Conservation (phyloP, 345 rosid genomes). For the Hibiscus mutabilis region DNA sequence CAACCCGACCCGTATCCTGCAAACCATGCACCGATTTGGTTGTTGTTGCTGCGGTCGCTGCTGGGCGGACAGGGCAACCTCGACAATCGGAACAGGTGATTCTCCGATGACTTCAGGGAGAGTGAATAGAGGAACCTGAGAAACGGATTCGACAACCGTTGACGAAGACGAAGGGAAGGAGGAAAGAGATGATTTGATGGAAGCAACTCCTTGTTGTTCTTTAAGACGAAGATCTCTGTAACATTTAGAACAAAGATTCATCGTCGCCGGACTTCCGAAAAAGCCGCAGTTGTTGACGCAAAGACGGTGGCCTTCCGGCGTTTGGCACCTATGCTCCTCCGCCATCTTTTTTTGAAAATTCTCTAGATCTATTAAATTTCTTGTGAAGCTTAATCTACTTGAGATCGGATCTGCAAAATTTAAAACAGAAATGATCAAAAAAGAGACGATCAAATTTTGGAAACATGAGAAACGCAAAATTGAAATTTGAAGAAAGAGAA, state of each 20-base stretch:
- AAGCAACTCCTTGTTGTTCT: conserved; percentile 36
- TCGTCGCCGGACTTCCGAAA: conserved; percentile 43
- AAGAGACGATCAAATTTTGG: neutral
- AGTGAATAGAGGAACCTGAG: conserved; percentile 22
- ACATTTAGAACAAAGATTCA: conserved; percentile 58
- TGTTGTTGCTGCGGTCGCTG: conserved; percentile 15
- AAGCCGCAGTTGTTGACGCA: conserved; percentile 53
- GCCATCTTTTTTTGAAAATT: conserved; percentile 23
- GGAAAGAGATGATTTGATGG: conserved; percentile 36
- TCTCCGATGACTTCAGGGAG: conserved; percentile 19
- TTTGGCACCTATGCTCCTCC: conserved; percentile 48
- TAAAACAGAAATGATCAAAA: conserved; percentile 10
- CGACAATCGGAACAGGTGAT: neutral
- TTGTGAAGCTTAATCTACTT: neutral
- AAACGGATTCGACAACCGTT: conserved; percentile 16
- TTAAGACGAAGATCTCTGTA: conserved; percentile 36
- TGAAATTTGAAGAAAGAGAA: neutral
- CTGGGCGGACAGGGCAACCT: neutral
- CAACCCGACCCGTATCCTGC: conserved; percentile 47
- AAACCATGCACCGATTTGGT: conserved; percentile 38
- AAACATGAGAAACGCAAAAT: neutral
- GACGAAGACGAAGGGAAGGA: conserved; percentile 22
- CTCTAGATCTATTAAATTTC: neutral
- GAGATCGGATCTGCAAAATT: neutral
- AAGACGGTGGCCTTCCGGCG: conserved; percentile 46